phyloP scores from a whole-genome alignment of 2,329 filamentous ascomycete genomes.

The Gaeumannomyces tritici region DNA sequence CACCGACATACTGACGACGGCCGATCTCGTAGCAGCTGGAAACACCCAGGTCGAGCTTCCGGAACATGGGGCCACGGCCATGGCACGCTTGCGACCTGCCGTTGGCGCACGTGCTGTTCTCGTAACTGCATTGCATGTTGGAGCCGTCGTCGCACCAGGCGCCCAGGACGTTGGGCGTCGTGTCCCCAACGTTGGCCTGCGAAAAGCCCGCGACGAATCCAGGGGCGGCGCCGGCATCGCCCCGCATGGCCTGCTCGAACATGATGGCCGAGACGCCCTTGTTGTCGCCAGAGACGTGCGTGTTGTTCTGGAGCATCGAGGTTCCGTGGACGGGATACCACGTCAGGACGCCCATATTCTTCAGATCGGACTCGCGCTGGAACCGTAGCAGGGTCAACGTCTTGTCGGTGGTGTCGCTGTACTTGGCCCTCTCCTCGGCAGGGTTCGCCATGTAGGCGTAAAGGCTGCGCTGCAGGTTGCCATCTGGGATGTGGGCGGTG shows the following conservation, averaged over 20 bases:
- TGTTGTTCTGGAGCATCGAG: constrained; percentile 85
- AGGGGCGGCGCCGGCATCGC: constrained; percentile 44
- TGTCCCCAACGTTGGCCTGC: constrained; percentile 85
- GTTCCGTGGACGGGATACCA: constrained; percentile 94
- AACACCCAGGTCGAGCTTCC: constrained; percentile 58
- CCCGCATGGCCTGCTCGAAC: constrained; percentile 60
- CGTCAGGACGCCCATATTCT: constrained; percentile 71
- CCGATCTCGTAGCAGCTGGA: constrained; percentile 71
- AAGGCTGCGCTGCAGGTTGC: constrained; percentile 82
- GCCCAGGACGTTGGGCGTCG: constrained; percentile 77
- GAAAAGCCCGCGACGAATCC: constrained; percentile 86
- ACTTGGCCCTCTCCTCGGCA: constrained; percentile 59
- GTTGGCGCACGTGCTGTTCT: constrained; percentile 74
- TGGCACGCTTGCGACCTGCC: constrained; percentile 64
- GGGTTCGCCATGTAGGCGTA: constrained; percentile 87
- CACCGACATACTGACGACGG: constrained; percentile 56
- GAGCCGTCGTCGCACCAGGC: constrained; percentile 85
- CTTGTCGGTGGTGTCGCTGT: constrained; percentile 51
- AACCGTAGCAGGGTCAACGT: constrained; percentile 73
- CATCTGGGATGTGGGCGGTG: constrained; percentile 58
- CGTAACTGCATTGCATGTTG: constrained; percentile 58
- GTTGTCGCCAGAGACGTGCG: constrained; percentile 86
- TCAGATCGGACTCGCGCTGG: constrained; percentile 61
- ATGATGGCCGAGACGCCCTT: constrained; percentile 86
- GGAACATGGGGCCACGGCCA: constrained; percentile 62